These are phyloP conservation scores for Pichia paraexigua DNA, from an alignment of 805 yeast species.

Conservation along the genomic window DNA sequence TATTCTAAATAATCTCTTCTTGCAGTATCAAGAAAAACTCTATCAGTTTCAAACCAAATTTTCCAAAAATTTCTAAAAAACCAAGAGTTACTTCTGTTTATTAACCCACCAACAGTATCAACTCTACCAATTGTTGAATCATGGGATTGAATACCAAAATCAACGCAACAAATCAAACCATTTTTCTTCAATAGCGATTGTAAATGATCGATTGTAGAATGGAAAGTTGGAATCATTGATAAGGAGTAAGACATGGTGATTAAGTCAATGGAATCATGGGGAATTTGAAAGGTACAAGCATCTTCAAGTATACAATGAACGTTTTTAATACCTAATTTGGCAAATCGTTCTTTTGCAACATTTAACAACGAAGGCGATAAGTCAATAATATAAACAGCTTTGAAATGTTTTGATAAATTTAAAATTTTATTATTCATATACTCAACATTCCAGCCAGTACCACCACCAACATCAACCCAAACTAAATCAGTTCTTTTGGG, in stretches of 20 bases:
- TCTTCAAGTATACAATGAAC: conserved; percentile 67
- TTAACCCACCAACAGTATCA: conserved; percentile 68
- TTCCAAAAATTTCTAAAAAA: conserved; percentile 74
- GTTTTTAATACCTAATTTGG: conserved; percentile 40
- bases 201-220: conserved; percentile 69
- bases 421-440: conserved; percentile 49
- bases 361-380: conserved; percentile 70
- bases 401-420: conserved; percentile 42
- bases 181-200: conserved; percentile 40
- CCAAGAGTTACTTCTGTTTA: conserved; percentile 71
- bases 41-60: conserved; percentile 80
- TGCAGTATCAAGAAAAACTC: conserved; percentile 69
- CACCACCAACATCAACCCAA: conserved; percentile 83
- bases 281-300: conserved; percentile 61
- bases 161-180: conserved; percentile 66
- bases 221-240: conserved; percentile 80
- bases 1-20: conserved; percentile 80
- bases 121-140: conserved; percentile 60
- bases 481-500: conserved; percentile 37
- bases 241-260: conserved; percentile 74
- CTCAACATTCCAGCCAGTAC: conserved; percentile 79
- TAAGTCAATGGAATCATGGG: conserved; percentile 50
- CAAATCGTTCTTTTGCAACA: conserved; percentile 56
- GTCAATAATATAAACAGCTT: conserved; percentile 65
- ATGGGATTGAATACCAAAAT: conserved; percentile 68